Evolutionary conservation across 768 basidiomycete genomes (phyloP), one percentile per base, ranked within the genome.

Genomic region (Tephrocybe sp.): DNA sequence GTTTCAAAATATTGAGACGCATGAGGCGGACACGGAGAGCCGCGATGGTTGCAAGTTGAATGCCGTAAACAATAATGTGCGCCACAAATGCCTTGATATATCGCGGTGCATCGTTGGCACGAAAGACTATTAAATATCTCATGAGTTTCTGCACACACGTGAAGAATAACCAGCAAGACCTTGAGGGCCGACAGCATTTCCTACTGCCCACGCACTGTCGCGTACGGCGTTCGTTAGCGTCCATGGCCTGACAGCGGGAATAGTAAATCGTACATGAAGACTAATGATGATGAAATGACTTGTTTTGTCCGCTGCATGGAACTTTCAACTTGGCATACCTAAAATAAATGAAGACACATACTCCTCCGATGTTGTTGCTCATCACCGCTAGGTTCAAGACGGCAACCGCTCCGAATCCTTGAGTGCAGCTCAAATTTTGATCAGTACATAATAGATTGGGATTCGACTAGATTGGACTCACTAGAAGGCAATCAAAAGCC

Each of bases 271-370:
- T 54, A 70, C 65, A 78, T 66, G 58, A 77, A 79, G 30, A 76
- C 75, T n/a, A 79, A 53, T 40, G 71, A 69, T 16, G 75, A 76
- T 1, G 73, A 71, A 15, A 77, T 62, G 9, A 72, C 73, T 58
- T 78, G 76, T 57, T 80, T 80, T n/a, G 75, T 71, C 24, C 76
- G 72, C 60, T 70, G 38, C n/a, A n/a, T n/a, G n/a, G n/a, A n/a
- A n/a, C n/a, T n/a, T n/a, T n/a, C n/a, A n/a, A n/a, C n/a, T n/a
- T n/a, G n/a, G n/a, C n/a, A n/a, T n/a, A n/a, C 30, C 47, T 21
- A 22, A 28, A 37, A 9, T 13, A 35, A 5, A 15, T 44, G 15
- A 18, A n/a, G 26, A 38, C 9, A 51, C 67, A 16, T 56, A 71
- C 70, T 25, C 77, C 77, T 6, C 64, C 77, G 44, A 77, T 53